These are phyloP conservation scores for Dictyostelium capitatum DNA, from an alignment of 78 protist genomes.

Conservation along the genomic window DNA sequence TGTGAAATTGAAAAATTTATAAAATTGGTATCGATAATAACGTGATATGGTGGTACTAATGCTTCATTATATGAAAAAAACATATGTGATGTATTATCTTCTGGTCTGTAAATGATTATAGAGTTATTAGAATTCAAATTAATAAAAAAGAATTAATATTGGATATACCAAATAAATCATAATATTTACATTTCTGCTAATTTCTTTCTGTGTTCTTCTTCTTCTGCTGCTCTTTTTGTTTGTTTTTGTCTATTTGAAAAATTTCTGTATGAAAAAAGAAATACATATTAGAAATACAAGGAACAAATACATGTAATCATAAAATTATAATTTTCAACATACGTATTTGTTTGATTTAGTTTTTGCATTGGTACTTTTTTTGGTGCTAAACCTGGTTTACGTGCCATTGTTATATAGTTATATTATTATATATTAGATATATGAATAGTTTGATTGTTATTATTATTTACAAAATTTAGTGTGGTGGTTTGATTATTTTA, in stretches of 20 bases:
- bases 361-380: slow-evolving; percentile 24
- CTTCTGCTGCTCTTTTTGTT: slow-evolving; percentile 46
- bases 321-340: neutral
- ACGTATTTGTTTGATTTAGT: slow-evolving; percentile 32
- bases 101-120: slow-evolving; percentile 58
- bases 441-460: too few relatives aligned
- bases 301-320: neutral
- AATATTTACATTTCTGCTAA: slow-evolving; percentile 55
- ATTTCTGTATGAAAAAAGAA: slow-evolving; percentile 9
- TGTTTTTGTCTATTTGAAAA: slow-evolving; percentile 67
- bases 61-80: slow-evolving; percentile 95
- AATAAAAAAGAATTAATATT: neutral
- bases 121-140: neutral
- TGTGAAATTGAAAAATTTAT: slow-evolving; percentile 96
- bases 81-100: slow-evolving; percentile 87
- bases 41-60: slow-evolving; percentile 99
- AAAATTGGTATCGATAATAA: slow-evolving; percentile 99
- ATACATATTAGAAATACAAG: neutral
- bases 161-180: too few relatives aligned
- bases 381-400: slow-evolving; percentile 37
- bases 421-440: neutral
- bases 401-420: slow-evolving; percentile 7
- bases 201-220: slow-evolving; percentile 53
- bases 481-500: too few relatives aligned
- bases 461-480: too few relatives aligned